Percentiles rank a stretch among this genome's conserved stretches.
phyloP scores from a whole-genome alignment of 306 rosid species.

The Sechiopsis laciniata region DNA sequence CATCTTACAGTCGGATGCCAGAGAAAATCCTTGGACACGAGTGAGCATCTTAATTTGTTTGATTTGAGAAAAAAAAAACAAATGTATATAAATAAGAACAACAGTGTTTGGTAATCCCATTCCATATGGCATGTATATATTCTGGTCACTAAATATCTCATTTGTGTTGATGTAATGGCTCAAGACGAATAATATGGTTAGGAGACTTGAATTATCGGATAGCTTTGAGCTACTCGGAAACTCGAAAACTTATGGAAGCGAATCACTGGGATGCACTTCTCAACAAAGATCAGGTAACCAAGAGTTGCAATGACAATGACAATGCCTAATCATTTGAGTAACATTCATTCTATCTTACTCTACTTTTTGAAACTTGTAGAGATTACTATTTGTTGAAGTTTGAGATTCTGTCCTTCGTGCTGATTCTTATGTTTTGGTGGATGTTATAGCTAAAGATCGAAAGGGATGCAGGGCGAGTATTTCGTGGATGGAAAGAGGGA shows the following conservation, averaged over 20 bases:
- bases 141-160: constrained; percentile 29
- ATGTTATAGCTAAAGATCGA: constrained; percentile 67
- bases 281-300: constrained; percentile 75
- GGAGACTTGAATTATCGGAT: constrained; percentile 97
- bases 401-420: not conserved
- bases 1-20: constrained; percentile 48
- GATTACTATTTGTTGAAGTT: not conserved
- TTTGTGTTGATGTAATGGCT: constrained; percentile 20
- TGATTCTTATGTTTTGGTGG: constrained; percentile 15
- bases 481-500: constrained; percentile 86
- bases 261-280: constrained; percentile 76
- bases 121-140: constrained; percentile 16
- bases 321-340: not conserved
- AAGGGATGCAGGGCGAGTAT: constrained; percentile 87
- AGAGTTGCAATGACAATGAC: not conserved
- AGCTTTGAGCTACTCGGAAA: constrained; percentile 66
- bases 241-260: constrained; percentile 56
- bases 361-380: not conserved
- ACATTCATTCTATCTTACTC: not conserved
- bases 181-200: constrained; percentile 86
- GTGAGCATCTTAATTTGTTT: constrained; percentile 48
- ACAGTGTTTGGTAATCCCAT: not conserved
- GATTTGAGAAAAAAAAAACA: not conserved
- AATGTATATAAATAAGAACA: not conserved
- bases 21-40: constrained; percentile 78